Evolutionary conservation across 176 grass and related monocot species (phyloP).

Genomic region (Rhynchospora breviuscula): DNA sequence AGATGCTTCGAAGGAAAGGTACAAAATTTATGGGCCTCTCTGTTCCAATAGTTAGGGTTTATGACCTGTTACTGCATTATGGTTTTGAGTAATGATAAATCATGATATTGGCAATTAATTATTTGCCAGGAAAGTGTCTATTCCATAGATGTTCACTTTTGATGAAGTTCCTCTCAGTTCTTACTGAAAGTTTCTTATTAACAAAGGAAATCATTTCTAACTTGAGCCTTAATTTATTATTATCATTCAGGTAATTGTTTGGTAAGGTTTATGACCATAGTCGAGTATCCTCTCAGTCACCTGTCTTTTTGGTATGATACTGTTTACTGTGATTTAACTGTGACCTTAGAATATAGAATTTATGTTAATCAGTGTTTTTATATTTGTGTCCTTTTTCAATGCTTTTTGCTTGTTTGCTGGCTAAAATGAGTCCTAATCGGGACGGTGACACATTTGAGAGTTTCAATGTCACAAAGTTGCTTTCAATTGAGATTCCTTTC

Average conservation of each 20-base stretch:
- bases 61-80: not conserved
- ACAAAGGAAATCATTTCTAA: not conserved
- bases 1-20: slow-evolving; percentile 60
- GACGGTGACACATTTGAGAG: not conserved
- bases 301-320: not conserved
- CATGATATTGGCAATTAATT: not conserved
- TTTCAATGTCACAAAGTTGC: not conserved
- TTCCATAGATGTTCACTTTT: not conserved
- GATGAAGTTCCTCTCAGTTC: not conserved
- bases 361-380: not conserved
- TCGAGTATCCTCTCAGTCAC: not conserved
- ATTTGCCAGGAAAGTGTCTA: not conserved
- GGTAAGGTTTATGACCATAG: slow-evolving; percentile 5
- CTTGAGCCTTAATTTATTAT: not conserved
- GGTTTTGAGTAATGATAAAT: not conserved
- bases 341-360: not conserved
- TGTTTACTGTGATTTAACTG: not conserved
- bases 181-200: not conserved
- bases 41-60: not conserved
- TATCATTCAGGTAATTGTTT: slow-evolving; percentile 10
- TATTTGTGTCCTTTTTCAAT: no score
- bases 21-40: not conserved
- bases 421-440: not conserved
- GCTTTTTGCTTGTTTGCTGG: not conserved
- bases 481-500: not conserved